Percentiles rank a stretch among this genome's conserved stretches.
phyloP scores from a whole-genome alignment of 495 filamentous ascomycete species.

The Podospora pseudoanserina region DNA sequence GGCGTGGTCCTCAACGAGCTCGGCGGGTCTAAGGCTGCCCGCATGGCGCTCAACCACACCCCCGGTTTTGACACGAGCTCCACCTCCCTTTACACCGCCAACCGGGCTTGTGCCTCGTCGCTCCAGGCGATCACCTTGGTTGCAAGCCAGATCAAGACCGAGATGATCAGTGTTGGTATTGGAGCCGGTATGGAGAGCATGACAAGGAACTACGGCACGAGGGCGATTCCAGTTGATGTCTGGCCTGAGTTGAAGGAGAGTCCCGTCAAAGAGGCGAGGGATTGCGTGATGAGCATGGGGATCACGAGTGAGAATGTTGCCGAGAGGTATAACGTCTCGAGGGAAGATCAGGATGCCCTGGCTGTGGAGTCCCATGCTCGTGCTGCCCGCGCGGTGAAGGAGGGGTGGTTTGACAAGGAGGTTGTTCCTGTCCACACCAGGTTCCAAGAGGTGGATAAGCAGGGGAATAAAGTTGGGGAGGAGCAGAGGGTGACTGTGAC shows the following conservation, averaged over 20 bases:
- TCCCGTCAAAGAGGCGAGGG: constrained; percentile 62
- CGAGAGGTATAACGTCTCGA: constrained; percentile 64
- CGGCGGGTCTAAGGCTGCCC: constrained; percentile 83
- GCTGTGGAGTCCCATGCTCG: constrained; percentile 69
- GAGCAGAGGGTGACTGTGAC: constrained; percentile 52
- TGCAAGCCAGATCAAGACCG: constrained; percentile 66
- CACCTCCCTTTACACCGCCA: constrained; percentile 78
- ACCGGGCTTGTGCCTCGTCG: constrained; percentile 78
- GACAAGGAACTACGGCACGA: constrained; percentile 80
- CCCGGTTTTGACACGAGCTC: constrained; percentile 59
- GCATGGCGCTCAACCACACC: constrained; percentile 82
- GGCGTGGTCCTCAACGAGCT: constrained; percentile 89
- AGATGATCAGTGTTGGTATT: constrained; percentile 72
- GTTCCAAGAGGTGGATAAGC: constrained; percentile 61
- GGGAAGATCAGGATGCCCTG: constrained; percentile 79
- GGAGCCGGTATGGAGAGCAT: constrained; percentile 92
- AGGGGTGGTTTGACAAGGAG: constrained; percentile 70
- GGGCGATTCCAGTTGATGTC: constrained; percentile 77
- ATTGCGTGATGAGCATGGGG: constrained; percentile 94
- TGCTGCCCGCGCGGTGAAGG: constrained; percentile 62
- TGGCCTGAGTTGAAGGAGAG: constrained; percentile 69
- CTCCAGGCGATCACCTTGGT: constrained; percentile 70
- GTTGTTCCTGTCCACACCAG: constrained; percentile 70
- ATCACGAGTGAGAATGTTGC: constrained; percentile 91
- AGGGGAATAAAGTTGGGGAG: constrained; percentile 53